Evolutionary conservation across 2,329 filamentous ascomycete genomes (phyloP), one percentile per base, ranked within the genome.

Genomic region (Colletotrichum sp.): DNA sequence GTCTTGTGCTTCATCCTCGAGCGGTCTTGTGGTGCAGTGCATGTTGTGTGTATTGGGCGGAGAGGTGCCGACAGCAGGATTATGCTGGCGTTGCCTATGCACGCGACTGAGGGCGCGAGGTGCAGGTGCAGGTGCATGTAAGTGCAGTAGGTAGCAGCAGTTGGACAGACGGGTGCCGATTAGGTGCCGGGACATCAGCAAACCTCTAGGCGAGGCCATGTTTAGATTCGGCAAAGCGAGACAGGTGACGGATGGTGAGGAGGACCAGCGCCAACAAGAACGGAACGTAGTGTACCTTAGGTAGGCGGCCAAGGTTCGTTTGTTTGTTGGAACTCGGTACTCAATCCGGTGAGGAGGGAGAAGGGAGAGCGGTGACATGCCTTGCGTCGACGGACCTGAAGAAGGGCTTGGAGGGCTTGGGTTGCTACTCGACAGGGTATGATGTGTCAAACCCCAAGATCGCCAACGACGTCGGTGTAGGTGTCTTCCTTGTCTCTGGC

Each of bases 191-290:
- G 48, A 57, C 69, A 73, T 75, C 43, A 57, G 70, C 63, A 73
- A 68, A 59, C 57, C 57, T 72, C 24, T 60, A 26, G n/a, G 18
- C 32, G 32, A 63, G 39, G 28, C 57, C 60, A 39, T 34, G 64
- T 39, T 67, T 67, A 64, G 69, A 67, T 64, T 68, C 30, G 13
- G 57, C 39, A 64, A 72, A 63, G 39, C 63, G 57, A 63, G 72
- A 72, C 72, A 67, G 48, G 63, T 71, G 72, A 75, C 69, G 69
- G 39, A 75, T 55, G 32, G 69, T 24, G 61, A 67, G 34, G 43
- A 55, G 63, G 13, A 64, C 36, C 69, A 67, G 60, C 55, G 43
- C 63, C 69, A 67, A n/a, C 61, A n/a, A 32, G 32, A 36, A 13
- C 4, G 28, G 21, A 59, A 48, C n/a, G 43, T 48, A 21, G 28